These are phyloP conservation scores for Chrysosporium queenslandicum DNA, from an alignment of 2,329 filamentous ascomycete genomes.

Conservation along the genomic window DNA sequence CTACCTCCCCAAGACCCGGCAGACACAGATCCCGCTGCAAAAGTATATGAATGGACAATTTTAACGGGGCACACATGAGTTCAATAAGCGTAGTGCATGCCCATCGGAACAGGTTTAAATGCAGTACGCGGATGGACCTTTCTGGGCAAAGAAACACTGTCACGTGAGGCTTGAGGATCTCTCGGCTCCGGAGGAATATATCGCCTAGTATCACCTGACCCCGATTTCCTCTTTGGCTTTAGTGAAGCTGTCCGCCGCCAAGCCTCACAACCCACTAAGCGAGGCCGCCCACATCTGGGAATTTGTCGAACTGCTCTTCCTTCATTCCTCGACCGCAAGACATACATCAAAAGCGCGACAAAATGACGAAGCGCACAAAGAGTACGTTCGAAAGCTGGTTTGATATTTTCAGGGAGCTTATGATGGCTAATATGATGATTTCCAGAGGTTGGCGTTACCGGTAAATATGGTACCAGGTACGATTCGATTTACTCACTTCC, in stretches of 20 bases:
- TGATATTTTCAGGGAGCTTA: slow-evolving; percentile 4
- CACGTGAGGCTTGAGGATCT: no score
- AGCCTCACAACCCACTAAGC: slow-evolving; percentile 16
- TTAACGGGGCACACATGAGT: no score
- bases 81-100: no score
- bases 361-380: slow-evolving; percentile 93
- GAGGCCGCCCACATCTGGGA: slow-evolving; percentile 16
- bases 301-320: slow-evolving; percentile 16
- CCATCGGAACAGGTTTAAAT: no score
- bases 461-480: slow-evolving; percentile 96
- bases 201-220: neutral
- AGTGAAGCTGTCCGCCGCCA: neutral
- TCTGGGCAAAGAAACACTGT: no score
- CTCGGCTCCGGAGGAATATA: neutral
- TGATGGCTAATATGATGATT: slow-evolving; percentile 23
- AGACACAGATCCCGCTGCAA: no score
- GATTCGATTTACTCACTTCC: slow-evolving; percentile 28
- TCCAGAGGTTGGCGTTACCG: slow-evolving; percentile 86
- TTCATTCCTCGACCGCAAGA: slow-evolving; percentile 12
- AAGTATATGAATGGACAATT: no score
- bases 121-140: no score
- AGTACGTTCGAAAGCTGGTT: slow-evolving; percentile 37
- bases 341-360: slow-evolving; percentile 37
- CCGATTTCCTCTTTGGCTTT: neutral
- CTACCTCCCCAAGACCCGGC: no score